Conservation (phyloP, 2,329 filamentous ascomycete species). For the Chrysosporium queenslandicum region DNA sequence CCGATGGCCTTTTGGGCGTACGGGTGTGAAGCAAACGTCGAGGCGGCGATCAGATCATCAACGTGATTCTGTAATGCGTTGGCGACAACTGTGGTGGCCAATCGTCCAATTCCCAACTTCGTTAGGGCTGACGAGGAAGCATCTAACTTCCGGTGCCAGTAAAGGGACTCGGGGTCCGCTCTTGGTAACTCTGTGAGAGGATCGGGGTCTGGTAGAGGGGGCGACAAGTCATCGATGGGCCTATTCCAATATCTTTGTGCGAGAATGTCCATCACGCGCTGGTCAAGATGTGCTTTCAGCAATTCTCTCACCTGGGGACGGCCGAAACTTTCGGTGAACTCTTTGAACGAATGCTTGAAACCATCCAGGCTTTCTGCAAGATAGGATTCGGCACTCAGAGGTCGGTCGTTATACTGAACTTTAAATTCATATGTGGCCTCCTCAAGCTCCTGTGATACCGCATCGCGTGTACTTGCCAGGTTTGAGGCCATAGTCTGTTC, state of each 20-base stretch:
- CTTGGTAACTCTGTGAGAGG: slow-evolving; percentile 69
- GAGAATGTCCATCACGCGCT: slow-evolving; percentile 84
- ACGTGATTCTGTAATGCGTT: slow-evolving; percentile 78
- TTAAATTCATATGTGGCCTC: slow-evolving; percentile 98
- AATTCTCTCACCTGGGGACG: slow-evolving; percentile 79
- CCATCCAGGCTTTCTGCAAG: slow-evolving; percentile 87
- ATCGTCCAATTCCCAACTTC: slow-evolving; percentile 82
- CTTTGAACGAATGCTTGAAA: slow-evolving; percentile 97
- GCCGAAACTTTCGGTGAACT: slow-evolving; percentile 81
- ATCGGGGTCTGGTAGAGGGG: slow-evolving; percentile 57
- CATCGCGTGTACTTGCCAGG: slow-evolving; percentile 77
- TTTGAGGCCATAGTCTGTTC: slow-evolving; percentile 96
- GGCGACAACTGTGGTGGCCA: slow-evolving; percentile 86
- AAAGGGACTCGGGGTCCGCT: slow-evolving; percentile 71
- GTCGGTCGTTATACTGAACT: slow-evolving; percentile 96
- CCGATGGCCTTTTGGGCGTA: slow-evolving; percentile 88
- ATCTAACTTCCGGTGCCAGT: slow-evolving; percentile 92
- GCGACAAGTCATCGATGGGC: slow-evolving; percentile 72
- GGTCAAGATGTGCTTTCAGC: slow-evolving; percentile 84
- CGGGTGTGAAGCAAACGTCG: slow-evolving; percentile 80
- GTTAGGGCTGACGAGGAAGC: slow-evolving; percentile 83
- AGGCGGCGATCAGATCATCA: slow-evolving; percentile 64
- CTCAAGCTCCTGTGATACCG: slow-evolving; percentile 87
- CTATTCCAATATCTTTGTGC: slow-evolving; percentile 97
- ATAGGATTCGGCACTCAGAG: slow-evolving; percentile 90